Conservation (phyloP, 257 asterid species). For the Avicennia marina region DNA sequence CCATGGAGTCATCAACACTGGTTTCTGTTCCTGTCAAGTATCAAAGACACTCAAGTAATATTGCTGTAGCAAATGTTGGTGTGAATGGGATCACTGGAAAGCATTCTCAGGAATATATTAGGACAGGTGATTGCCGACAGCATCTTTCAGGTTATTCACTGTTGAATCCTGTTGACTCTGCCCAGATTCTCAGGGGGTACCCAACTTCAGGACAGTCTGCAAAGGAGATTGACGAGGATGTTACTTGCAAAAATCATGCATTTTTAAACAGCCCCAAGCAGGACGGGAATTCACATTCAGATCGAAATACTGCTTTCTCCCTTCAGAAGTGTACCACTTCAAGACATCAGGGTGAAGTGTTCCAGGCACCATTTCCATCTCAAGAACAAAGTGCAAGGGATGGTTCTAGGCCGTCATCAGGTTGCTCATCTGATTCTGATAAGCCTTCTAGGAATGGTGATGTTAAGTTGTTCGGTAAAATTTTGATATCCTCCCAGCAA, state of each 20-base stretch:
- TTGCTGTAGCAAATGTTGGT: constrained; percentile 24
- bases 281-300: constrained; percentile 31
- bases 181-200: constrained; percentile 48
- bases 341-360: constrained; percentile 26
- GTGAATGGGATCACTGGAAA: constrained; percentile 23
- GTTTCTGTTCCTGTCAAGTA: constrained; percentile 45
- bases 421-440: constrained; percentile 48
- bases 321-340: constrained; percentile 48
- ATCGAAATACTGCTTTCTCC: constrained; percentile 28
- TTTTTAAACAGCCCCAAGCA: constrained; percentile 27
- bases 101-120: constrained; percentile 26
- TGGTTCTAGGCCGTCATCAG: constrained; percentile 28
- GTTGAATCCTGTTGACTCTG: constrained; percentile 33
- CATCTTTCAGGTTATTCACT: constrained; percentile 27
- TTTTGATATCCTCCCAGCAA: constrained; percentile 55
- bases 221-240: constrained; percentile 38
- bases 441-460: constrained; percentile 67
- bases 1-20: constrained; percentile 32
- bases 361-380: constrained; percentile 31
- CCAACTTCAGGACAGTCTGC: constrained; percentile 43
- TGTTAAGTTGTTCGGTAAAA: constrained; percentile 87
- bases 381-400: constrained; percentile 26
- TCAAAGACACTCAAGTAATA: constrained; percentile 31
- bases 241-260: constrained; percentile 33
- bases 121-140: constrained; percentile 33